Evolutionary conservation across 1,284 basidiomycete species (phyloP), one percentile per base, ranked within the genome.

Genomic region (Sphagnurus paluster): DNA sequence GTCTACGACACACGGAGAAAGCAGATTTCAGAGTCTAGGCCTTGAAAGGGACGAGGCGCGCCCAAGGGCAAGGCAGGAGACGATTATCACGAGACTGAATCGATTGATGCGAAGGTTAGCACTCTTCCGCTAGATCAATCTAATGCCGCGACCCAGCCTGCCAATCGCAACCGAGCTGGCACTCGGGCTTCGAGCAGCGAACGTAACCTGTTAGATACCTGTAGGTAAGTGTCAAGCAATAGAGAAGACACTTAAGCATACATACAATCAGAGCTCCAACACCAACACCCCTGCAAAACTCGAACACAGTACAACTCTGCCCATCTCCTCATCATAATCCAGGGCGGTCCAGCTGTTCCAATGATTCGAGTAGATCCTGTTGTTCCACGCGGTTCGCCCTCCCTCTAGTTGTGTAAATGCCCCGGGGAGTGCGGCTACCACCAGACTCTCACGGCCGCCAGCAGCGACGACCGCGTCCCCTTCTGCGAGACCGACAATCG

Each of bases 241-340:
- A 28, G 26, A 28, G 6, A 28, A 13, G 6, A 28, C 7, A 32
- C 23, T 16, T 9, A 26, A 29, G n/a, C 23, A 43, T 19, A 4
- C 34, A 16, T 39, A 39, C 13, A 28, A 20, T 48, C 38, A 56
- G 21, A 54, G n/a, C 32, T 72, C 65, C 40, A 80, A 52, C 21
- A 82, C 56, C 8, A 65, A 64, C 7, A 82, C 67, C 34, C 56
- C 52, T 17, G 80, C 80, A 49, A 66, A 69, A 48, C 67, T 71
- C 39, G 75, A 71, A 6, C 76, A 80, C 14, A 83, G 47, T 3
- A 66, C 79, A 39, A 82, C 64, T 45, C 75, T 65, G 2, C 80
- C 80, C 29, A 62, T 54, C 36, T 68, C 68, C 56, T 82, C 80
- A 46, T 79, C 76, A 56, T 83, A 82, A 59, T 80, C 80, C 46